phyloP scores from a whole-genome alignment of 2,329 filamentous ascomycete genomes.

The Ceratocystis huliohia region DNA sequence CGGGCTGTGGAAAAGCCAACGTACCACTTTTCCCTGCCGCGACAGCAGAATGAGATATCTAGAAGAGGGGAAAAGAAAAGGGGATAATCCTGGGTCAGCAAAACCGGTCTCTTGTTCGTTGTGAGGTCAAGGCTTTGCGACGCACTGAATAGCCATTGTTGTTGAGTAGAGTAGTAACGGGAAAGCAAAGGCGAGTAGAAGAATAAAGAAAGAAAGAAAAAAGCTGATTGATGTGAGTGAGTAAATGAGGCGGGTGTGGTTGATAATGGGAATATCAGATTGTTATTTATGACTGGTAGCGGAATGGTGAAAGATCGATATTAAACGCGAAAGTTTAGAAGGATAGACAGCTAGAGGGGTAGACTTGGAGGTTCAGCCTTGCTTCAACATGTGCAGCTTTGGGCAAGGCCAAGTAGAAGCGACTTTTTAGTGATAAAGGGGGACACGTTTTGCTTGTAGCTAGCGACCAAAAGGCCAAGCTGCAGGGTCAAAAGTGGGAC shows the following conservation, averaged over 20 bases:
- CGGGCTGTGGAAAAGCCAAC: constrained; percentile 29
- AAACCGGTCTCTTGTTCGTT: neutral
- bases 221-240: neutral
- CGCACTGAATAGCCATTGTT: constrained; percentile 36
- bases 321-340: neutral
- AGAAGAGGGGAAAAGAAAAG: constrained; percentile 18
- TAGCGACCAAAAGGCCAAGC: neutral
- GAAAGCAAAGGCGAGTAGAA: neutral
- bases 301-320: neutral
- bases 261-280: neutral
- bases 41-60: constrained; percentile 97
- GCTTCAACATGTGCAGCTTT: neutral
- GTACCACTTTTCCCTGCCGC: constrained; percentile 96
- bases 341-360: constrained; percentile 2
- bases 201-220: constrained; percentile 6
- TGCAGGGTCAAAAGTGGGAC: neutral
- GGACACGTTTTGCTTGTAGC: constrained; percentile 8
- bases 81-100: constrained; percentile 7
- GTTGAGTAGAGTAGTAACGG: constrained; percentile 20
- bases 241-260: neutral
- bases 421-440: neutral
- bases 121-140: neutral
- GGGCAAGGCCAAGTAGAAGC: too few species aligned
- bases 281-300: too few species aligned
- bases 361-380: constrained; percentile 11